These are phyloP conservation scores for Macrolepiota fuliginosa DNA, from an alignment of 768 basidiomycete genomes.

Conservation along the genomic window DNA sequence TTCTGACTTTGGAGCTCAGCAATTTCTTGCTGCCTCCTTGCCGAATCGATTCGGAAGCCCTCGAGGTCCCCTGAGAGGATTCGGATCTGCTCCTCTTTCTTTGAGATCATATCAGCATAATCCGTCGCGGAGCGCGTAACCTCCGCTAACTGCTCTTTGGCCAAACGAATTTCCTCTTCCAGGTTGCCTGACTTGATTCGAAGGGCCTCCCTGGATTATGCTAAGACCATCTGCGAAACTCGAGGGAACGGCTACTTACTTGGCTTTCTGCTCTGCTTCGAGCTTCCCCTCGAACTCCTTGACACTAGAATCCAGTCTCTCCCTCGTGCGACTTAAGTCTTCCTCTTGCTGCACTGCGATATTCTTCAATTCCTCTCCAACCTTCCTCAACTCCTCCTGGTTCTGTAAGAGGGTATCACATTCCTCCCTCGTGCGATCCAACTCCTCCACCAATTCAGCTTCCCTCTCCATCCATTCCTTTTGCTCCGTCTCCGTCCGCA, in stretches of 20 bases:
- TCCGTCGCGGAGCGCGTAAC: slow-evolving; percentile 76
- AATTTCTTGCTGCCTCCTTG: slow-evolving; percentile 54
- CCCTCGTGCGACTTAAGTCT: slow-evolving; percentile 69
- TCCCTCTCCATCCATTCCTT: slow-evolving; percentile 66
- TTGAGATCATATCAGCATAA: slow-evolving; percentile 70
- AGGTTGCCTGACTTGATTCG: slow-evolving; percentile 57
- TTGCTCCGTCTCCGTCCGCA: slow-evolving; percentile 76
- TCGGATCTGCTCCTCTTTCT: slow-evolving; percentile 71
- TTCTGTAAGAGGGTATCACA: slow-evolving; percentile 57
- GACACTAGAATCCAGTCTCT: slow-evolving; percentile 63
- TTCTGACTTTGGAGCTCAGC: slow-evolving; percentile 69
- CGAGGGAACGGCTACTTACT: slow-evolving; percentile 48
- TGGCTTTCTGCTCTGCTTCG: slow-evolving; percentile 48
- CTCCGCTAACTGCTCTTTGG: slow-evolving; percentile 76
- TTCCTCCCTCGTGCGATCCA: slow-evolving; percentile 56
- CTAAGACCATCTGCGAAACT: neutral
- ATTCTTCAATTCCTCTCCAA: slow-evolving; percentile 68
- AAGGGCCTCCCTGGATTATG: slow-evolving; percentile 52
- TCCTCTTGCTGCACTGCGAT: slow-evolving; percentile 76
- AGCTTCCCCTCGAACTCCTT: slow-evolving; percentile 74
- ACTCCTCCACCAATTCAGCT: slow-evolving; percentile 53
- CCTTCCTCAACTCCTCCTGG: slow-evolving; percentile 60
- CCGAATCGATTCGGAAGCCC: slow-evolving; percentile 51
- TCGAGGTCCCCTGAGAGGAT: slow-evolving; percentile 53
- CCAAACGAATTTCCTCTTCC: slow-evolving; percentile 66